These are phyloP conservation scores for Jaltomata sinuosa DNA, from an alignment of 257 asterid species.

Conservation along the genomic window DNA sequence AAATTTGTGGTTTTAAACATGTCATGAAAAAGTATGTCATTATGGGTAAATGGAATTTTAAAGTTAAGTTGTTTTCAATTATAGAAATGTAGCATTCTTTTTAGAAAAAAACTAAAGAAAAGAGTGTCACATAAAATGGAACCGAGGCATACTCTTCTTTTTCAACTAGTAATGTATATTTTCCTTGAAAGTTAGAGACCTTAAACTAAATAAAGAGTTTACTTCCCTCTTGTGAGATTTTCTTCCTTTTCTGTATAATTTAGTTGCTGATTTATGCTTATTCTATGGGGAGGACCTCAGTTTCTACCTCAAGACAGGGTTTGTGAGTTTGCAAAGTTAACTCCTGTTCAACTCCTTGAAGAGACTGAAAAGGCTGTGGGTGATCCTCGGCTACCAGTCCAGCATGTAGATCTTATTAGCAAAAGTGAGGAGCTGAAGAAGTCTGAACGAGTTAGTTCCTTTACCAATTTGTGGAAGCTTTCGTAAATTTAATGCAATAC, in stretches of 20 bases:
- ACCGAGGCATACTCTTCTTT: neutral
- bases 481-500: neutral
- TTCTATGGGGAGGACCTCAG: conserved; percentile 29
- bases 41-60: neutral
- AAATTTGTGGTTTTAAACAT: neutral
- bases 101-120: neutral
- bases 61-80: neutral
- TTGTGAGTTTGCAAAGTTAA: conserved; percentile 95
- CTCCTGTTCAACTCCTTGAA: conserved; percentile 88
- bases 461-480: conserved; percentile 7
- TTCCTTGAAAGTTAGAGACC: neutral
- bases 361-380: conserved; percentile 99
- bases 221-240: neutral
- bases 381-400: conserved; percentile 73
- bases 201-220: neutral
- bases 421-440: conserved; percentile 81
- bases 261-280: conserved; percentile 3
- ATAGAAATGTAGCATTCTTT: neutral
- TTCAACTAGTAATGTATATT: neutral
- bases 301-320: conserved; percentile 98
- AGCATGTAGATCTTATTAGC: conserved; percentile 46
- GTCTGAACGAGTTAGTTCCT: conserved; percentile 61
- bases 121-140: neutral
- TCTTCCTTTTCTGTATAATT: neutral
- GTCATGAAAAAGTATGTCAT: neutral